Conservation (phyloP, 441 rosid species). For the Croton laevigatus region DNA sequence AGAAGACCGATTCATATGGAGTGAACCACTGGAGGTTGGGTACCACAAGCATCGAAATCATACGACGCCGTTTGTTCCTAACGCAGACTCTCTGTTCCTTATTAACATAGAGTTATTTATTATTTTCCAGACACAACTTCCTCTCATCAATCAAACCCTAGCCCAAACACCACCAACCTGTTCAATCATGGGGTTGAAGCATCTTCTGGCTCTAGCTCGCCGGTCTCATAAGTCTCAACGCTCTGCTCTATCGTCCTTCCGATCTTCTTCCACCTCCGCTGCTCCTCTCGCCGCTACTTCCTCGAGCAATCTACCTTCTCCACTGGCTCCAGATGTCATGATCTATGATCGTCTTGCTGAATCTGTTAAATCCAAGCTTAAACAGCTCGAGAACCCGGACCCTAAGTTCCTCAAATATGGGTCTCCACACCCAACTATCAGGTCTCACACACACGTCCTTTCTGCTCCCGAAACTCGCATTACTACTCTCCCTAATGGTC, state of each 20-base stretch:
- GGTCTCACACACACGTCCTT: conserved; percentile 70
- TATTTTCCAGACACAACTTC: neutral
- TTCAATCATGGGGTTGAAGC: conserved; percentile 55
- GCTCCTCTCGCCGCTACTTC: conserved; percentile 32
- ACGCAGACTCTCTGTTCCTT: neutral
- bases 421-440: conserved; percentile 67
- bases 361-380: conserved; percentile 53
- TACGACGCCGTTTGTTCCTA: neutral
- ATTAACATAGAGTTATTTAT: too few species aligned
- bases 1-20: neutral
- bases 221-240: conserved; percentile 43
- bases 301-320: conserved; percentile 35
- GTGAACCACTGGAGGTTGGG: neutral
- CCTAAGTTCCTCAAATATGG: conserved; percentile 86
- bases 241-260: conserved; percentile 42
- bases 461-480: conserved; percentile 85
- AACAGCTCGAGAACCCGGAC: conserved; percentile 70
- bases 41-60: too few species aligned
- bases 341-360: conserved; percentile 80
- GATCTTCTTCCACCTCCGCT: conserved; percentile 43
- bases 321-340: conserved; percentile 59
- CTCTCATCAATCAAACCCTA: conserved; percentile 12
- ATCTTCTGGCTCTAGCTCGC: conserved; percentile 51
- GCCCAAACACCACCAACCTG: neutral
- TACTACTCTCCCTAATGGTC: conserved; percentile 84